Conservation (phyloP, 2,329 filamentous ascomycete species). For the Trichoderma atrobrunneum region DNA sequence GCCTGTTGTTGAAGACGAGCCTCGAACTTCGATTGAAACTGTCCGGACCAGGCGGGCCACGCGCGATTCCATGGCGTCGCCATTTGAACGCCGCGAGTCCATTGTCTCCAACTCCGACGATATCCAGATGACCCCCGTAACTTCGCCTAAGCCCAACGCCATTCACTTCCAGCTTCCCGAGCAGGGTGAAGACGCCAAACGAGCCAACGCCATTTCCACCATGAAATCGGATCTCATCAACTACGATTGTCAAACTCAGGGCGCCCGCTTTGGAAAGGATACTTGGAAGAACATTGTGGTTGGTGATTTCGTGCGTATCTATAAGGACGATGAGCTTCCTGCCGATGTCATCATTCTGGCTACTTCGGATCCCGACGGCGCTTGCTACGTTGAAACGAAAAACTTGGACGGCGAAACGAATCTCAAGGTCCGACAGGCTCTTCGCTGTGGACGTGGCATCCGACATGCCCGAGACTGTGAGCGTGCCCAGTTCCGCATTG, state of each 20-base stretch:
- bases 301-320: slow-evolving; percentile 93
- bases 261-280: slow-evolving; percentile 86
- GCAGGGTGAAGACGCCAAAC: slow-evolving; percentile 31
- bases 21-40: slow-evolving; percentile 56
- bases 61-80: slow-evolving; percentile 44
- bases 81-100: slow-evolving; percentile 53
- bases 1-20: slow-evolving; percentile 42
- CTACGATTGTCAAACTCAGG: slow-evolving; percentile 59
- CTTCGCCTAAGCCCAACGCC: slow-evolving; percentile 65
- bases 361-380: slow-evolving; percentile 89
- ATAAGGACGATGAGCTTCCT: slow-evolving; percentile 93
- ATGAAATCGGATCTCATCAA: slow-evolving; percentile 67
- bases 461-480: slow-evolving; percentile 93
- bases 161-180: slow-evolving; percentile 41
- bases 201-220: slow-evolving; percentile 40
- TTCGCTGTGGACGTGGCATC: slow-evolving; percentile 78
- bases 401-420: slow-evolving; percentile 98
- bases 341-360: slow-evolving; percentile 90
- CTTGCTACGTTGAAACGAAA: slow-evolving; percentile 97
- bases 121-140: slow-evolving; percentile 95
- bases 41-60: slow-evolving; percentile 34
- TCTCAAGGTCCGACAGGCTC: slow-evolving; percentile 86
- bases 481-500: slow-evolving; percentile 78
- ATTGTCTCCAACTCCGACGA: slow-evolving; percentile 60
- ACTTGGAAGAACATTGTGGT: slow-evolving; percentile 95